Evolutionary conservation across 352 stramenopile species (phyloP), one percentile per base, ranked within the genome.

Genomic region (Pythium myriotylum): DNA sequence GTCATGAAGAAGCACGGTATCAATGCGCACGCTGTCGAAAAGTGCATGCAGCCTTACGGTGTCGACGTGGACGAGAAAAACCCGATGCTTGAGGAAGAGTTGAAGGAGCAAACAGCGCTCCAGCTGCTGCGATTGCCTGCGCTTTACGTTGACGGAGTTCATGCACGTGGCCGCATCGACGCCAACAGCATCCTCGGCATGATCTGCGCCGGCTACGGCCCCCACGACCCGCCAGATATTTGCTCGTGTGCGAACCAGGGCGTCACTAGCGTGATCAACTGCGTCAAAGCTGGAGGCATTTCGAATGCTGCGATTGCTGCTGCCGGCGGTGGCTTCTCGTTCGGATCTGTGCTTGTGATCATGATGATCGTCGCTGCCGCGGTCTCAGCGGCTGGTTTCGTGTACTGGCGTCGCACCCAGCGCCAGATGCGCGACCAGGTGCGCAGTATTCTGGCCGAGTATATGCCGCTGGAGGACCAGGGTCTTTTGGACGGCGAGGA

Each of bases 361-460:
- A 86, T 98, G 67, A 72, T 85, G 43, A 67, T 92, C 8, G 91
- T 97, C 9, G 83, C 84, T 24, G 83, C 70, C 9, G 73, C 81
- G 20, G 89, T 97, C 43, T 74, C 77, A 60, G 66, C 73, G 17
- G 78, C 89, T 50, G 88, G 86, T 0, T 88, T 93, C 64, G 87
- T 95, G 41, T 97, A 98, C 76, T 98, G 88, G 71, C 91, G 92
- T 35, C 88, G 88, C 68, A 97, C 89, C 14, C 86, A 96, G 66
- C 86, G 84, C 47, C 88, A 98, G 69, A 98, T 98, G 95, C 91
- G 92, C 61, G 91, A 96, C 47, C 94, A 98, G 69, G 94, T 98
- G 45, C 88, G 91, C 61, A 96, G 92, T 46, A 98, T 98, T 56
- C 69, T 98, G 61, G 93, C 95, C 19, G 94, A 98, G 76, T 98